Evolutionary conservation across 768 basidiomycete species (phyloP).

Genomic region (Hypholoma fasciculare): DNA sequence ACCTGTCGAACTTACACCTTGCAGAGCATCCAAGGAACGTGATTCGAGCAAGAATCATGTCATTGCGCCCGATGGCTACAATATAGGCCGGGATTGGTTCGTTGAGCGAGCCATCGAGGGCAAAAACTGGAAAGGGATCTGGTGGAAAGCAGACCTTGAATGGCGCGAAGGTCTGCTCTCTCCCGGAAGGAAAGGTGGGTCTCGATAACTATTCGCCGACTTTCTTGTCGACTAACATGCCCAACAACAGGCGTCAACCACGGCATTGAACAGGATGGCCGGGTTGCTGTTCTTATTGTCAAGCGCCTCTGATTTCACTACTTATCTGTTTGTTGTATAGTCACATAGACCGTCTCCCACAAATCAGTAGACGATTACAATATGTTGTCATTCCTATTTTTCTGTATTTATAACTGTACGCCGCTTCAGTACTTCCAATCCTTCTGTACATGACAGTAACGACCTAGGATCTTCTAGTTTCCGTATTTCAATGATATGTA

Average conservation of each 20-base stretch:
- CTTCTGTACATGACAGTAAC: not conserved
- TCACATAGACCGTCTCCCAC: not conserved
- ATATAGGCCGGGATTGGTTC: conserved; percentile 77
- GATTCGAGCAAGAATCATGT: conserved; percentile 67
- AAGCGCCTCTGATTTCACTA: conserved; percentile 29
- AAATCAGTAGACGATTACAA: not conserved
- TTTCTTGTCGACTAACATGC: not conserved
- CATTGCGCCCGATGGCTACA: conserved; percentile 80
- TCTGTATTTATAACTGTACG: conserved; percentile 2
- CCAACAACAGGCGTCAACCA: conserved; percentile 67
- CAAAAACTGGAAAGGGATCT: conserved; percentile 59
- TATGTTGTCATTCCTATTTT: not conserved
- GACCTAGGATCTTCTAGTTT: not conserved
- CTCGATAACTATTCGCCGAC: not conserved
- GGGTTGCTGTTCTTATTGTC: conserved; percentile 77
- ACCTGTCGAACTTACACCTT: not conserved
- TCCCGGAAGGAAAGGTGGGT: conserved; percentile 65
- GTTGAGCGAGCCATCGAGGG: conserved; percentile 66
- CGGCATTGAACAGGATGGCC: conserved; percentile 78
- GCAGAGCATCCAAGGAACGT: conserved; percentile 74
- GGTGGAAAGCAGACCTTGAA: conserved; percentile 79
- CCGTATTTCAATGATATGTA: too few species aligned
- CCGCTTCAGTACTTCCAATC: not conserved
- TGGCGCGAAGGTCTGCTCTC: conserved; percentile 72
- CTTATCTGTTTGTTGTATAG: not conserved